phyloP scores from a whole-genome alignment of 768 basidiomycete genomes.

The Gelatoporia subvermispora region DNA sequence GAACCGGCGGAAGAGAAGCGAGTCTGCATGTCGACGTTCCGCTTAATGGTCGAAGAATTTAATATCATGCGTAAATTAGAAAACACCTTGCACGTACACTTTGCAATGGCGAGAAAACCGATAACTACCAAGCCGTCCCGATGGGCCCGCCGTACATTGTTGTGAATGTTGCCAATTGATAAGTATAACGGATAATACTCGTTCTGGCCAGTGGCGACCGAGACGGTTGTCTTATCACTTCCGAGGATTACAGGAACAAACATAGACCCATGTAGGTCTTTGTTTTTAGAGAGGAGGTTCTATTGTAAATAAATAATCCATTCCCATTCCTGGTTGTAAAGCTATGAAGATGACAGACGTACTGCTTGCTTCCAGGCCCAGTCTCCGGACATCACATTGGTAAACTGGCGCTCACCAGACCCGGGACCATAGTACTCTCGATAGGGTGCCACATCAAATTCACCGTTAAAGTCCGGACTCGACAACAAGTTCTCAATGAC shows the following conservation, averaged over 20 bases:
- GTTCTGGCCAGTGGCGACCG: conserved; percentile 16
- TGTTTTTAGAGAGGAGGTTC: conserved; percentile 3
- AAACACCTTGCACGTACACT: conserved; percentile 15
- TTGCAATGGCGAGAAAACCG: conserved; percentile 25
- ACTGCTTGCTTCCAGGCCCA: conserved; percentile 29
- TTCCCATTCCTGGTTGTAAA: background rate
- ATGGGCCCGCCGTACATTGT: conserved; percentile 16
- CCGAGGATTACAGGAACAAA: conserved; percentile 22
- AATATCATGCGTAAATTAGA: background rate
- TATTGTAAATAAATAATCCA: background rate
- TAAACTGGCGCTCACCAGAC: conserved; percentile 5
- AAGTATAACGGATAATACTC: conserved; percentile 24
- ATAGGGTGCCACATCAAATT: conserved; percentile 16
- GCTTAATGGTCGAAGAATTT: background rate
- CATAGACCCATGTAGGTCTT: conserved; percentile 5
- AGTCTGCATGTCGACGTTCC: conserved; percentile 2
- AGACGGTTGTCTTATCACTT: conserved; percentile 23
- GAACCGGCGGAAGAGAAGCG: conserved; percentile 4
- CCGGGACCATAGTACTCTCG: conserved; percentile 11
- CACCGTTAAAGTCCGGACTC: conserved; percentile 15
- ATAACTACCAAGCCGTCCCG: conserved; percentile 8
- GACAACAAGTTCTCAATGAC: conserved; percentile 16
- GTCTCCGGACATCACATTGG: conserved; percentile 21
- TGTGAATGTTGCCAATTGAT: conserved; percentile 17
- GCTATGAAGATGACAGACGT: background rate